Evolutionary conservation across 192 early-diverging fungal genomes (phyloP), one percentile per base, ranked within the genome.

Genomic region (Phycomyces blakesleeanus): DNA sequence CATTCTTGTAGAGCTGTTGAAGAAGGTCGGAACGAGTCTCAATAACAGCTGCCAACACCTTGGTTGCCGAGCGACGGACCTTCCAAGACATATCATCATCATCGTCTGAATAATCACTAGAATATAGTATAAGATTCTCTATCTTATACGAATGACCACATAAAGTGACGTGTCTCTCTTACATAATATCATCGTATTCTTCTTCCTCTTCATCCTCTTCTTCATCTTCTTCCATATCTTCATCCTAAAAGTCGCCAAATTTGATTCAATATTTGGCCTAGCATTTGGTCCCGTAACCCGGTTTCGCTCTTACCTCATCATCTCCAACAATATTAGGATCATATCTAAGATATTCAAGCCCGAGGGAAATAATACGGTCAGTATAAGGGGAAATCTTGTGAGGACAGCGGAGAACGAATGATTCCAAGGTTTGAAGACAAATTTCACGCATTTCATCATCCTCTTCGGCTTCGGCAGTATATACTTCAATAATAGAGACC

Each of bases 51-150:
- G 83, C 59, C 0, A 95, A 69, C 5, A 93, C 63, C 63, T 91
- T 92, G 8, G 87, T 80, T n/a, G 89, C 79, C 2, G 91, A 84
- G 12, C 88, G 78, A 51, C 93, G 88, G 7, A 94, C 93, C 68
- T 95, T 95, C 92, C 92, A 95, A 1, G 90, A 91, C 61, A 94
- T 80, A 63, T 95, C 93, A 53, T 95, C 93, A 44, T 95, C 91
- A n/a, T 72, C 70, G 57, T 95, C 93, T 6, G 89, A 91, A 73
- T 89, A 92, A 56, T 89, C 89, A 18, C 82, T 86, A 26, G 2
- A 11, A 57, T 25, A 66, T 72, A 37, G 61, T 52, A 22, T 54
- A 27, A 41, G 14, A 55, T 15, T 34, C 25, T 27, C 22, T 0
- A 42, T 47, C 22, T 0, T 42, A 26, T 21, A 2, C 22, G 1